These are phyloP conservation scores for Pontederia crassipes DNA, from an alignment of 176 grass and related monocot genomes.

Conservation along the genomic window DNA sequence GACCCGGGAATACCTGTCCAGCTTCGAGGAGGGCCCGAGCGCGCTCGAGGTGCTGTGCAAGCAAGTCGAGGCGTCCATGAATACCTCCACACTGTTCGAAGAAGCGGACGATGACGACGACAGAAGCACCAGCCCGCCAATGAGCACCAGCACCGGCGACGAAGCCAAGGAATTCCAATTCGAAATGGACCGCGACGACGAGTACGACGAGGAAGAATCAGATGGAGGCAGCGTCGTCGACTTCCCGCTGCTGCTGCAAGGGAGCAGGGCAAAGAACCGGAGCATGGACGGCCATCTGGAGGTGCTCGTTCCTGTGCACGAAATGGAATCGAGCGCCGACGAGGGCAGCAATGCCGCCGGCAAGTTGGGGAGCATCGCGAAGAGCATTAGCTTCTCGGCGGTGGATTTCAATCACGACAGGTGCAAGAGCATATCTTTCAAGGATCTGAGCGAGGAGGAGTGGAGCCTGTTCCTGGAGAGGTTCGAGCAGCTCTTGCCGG, in stretches of 20 bases:
- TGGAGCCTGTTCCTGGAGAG: conserved; percentile 63
- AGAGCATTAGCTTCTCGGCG: conserved; percentile 39
- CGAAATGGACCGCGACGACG: conserved; percentile 11
- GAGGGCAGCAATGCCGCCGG: not conserved
- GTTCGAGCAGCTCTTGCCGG: conserved; percentile 62
- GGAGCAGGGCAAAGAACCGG: no score
- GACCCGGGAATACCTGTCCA: conserved; percentile 43
- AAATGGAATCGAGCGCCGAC: not conserved
- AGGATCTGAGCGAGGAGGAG: conserved; percentile 44
- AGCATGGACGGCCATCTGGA: no score
- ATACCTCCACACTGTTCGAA: not conserved
- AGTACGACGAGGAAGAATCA: not conserved
- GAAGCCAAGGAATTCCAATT: conserved; percentile 9
- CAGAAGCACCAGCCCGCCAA: not conserved
- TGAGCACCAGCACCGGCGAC: not conserved
- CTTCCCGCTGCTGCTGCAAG: not conserved
- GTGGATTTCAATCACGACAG: conserved; percentile 4
- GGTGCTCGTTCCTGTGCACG: no score
- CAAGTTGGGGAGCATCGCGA: conserved; percentile 17
- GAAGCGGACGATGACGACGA: not conserved
- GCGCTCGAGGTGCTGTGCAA: conserved; percentile 61
- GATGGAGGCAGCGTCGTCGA: not conserved
- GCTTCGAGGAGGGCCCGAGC: conserved; percentile 44
- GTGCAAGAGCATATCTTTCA: conserved; percentile 40
- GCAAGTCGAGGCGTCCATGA: conserved; percentile 23